Evolutionary conservation across 306 rosid genomes (phyloP).

Genomic region (Medicago ruthenica): DNA sequence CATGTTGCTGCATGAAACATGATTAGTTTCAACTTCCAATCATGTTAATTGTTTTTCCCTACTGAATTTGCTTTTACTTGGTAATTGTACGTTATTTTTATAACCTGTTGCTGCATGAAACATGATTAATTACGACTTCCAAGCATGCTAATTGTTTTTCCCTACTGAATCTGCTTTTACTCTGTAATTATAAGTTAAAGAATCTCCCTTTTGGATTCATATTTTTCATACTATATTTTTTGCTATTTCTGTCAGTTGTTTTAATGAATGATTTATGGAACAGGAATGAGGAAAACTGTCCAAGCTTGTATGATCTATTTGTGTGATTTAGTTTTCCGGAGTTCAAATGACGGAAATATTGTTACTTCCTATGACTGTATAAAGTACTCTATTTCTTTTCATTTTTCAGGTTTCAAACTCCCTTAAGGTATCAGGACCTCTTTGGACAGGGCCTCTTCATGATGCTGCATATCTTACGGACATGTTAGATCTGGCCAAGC

Average conservation of each 20-base stretch:
- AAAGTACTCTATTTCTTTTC: slow-evolving; percentile 20
- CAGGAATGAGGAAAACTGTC: slow-evolving; percentile 14
- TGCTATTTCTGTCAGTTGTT: slow-evolving; percentile 24
- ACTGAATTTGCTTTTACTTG: slow-evolving; percentile 12
- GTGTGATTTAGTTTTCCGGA: background rate
- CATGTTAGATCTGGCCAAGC: slow-evolving; percentile 74
- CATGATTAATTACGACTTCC: background rate
- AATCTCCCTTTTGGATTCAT: slow-evolving; percentile 9
- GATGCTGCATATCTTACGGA: slow-evolving; percentile 63
- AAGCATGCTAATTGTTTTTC: slow-evolving; percentile 1
- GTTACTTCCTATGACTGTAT: slow-evolving; percentile 25
- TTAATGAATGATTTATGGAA: slow-evolving; percentile 1
- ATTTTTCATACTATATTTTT: background rate
- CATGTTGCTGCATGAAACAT: too few relatives aligned
- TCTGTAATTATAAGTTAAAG: slow-evolving; percentile 11
- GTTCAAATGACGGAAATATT: slow-evolving; percentile 15
- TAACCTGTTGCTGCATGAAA: too few relatives aligned
- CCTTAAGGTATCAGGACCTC: slow-evolving; percentile 86
- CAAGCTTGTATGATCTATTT: slow-evolving; percentile 5
- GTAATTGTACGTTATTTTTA: background rate
- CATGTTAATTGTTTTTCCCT: slow-evolving; percentile 35
- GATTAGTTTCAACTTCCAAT: background rate
- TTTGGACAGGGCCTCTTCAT: slow-evolving; percentile 97
- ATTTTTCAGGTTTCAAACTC: slow-evolving; percentile 66
- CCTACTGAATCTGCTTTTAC: slow-evolving; percentile 33